These are phyloP conservation scores for Russula emetica DNA, from an alignment of 768 basidiomycete genomes.

Conservation along the genomic window DNA sequence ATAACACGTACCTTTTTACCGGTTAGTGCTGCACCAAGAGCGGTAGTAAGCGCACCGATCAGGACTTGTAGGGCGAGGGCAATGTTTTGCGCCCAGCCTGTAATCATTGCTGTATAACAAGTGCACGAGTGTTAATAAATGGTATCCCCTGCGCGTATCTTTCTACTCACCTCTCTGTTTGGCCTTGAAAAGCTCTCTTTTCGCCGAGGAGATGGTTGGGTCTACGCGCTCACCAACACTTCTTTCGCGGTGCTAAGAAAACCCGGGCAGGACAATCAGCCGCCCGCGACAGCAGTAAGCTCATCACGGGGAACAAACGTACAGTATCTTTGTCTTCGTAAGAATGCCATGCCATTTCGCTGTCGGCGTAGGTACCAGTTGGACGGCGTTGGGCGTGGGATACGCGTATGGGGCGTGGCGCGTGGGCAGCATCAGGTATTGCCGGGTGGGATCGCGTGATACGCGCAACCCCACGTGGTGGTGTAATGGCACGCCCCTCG, in stretches of 20 bases:
- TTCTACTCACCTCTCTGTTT: conserved; percentile 5
- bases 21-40: conserved; percentile 28
- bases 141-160: background rate
- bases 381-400: background rate
- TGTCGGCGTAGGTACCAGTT: background rate
- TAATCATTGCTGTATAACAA: conserved; percentile 20
- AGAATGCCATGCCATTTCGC: background rate
- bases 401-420: background rate
- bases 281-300: background rate
- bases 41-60: conserved; percentile 33
- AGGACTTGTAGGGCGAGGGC: conserved; percentile 33
- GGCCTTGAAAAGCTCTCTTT: background rate
- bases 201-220: conserved; percentile 3
- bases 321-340: background rate
- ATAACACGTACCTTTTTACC: conserved; percentile 25
- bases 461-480: conserved; percentile 3
- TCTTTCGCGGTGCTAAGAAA: background rate
- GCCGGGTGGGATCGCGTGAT: background rate
- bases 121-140: background rate
- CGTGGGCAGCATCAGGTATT: background rate
- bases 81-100: conserved; percentile 26
- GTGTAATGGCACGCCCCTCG: background rate
- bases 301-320: background rate
- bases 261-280: background rate
- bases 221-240: conserved; percentile 6